Base-by-base conservation (phyloP, 164 flowering plant genomes). In the Paratinospora sagittata region DNA sequence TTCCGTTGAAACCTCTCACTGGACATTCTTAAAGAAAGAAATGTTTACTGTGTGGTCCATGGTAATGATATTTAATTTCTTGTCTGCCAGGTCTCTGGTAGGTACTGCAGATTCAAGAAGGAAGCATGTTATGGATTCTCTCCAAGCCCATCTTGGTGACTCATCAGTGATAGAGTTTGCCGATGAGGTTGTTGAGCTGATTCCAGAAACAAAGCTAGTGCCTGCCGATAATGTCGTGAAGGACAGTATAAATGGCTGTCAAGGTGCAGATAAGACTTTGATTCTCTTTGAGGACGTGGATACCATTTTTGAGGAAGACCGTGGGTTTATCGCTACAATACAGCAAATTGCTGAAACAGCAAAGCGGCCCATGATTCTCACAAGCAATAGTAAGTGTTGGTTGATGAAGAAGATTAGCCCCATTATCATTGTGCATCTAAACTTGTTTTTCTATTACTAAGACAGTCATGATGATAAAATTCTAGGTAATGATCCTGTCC, bases 231-330 rank as follows among this genome's bases (percentile, higher is more conserved):
- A 30, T 65, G 52, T 68, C 24, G 41, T n/a, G 66, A 79, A 39
- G 68, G 80, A 72, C n/a, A 76, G 33, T 27, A 66, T 64, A 69
- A 70, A 60, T 81, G 68, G 65, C 73, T 14, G 58, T 77, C 81
- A 66, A 66, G 76, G 67, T 65, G 81, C 78, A 72, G 76, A 74
- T 63, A 92, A 85, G 78, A 82, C 91, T 63, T 78, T 96, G 70
- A 84, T 96, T 80, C 93, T 96, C 60, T 88, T 96, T 75, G 99
- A 96, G 85, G 99, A 96, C 81, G 96, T 92, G 73, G 99, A 96
- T 85, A 82, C 81, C 43, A 72, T 75, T 76, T 85, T 90, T 74
- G 74, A 71, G 78, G 98, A 93, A 80, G 99, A 96, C 76, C 93
- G 89, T 75, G 99, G 99, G 33, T 84, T 93, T 70, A 75, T 90